Percentiles rank a stretch among this genome's conserved stretches.
Conservation (phyloP, 2,329 filamentous ascomycete species). For the Fusarium paranaense region DNA sequence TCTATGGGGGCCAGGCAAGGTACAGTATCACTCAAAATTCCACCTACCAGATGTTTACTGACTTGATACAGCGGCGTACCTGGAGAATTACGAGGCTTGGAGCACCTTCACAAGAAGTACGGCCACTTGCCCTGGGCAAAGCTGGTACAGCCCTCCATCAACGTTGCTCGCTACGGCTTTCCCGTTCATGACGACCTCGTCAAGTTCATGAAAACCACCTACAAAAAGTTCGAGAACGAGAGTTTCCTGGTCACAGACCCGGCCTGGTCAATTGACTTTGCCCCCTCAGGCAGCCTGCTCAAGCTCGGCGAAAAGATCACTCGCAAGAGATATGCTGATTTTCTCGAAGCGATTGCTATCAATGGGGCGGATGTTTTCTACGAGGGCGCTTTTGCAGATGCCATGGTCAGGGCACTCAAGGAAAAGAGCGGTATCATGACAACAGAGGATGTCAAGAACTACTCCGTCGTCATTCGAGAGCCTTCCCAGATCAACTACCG, state of each 20-base stretch:
- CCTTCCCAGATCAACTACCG: constrained; percentile 73
- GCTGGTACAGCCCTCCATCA: constrained; percentile 77
- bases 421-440: constrained; percentile 81
- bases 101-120: constrained; percentile 78
- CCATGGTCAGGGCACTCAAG: constrained; percentile 74
- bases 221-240: constrained; percentile 54
- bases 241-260: constrained; percentile 76
- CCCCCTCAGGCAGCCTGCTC: constrained; percentile 76
- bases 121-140: constrained; percentile 73
- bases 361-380: constrained; percentile 78
- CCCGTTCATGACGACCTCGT: constrained; percentile 77
- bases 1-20: constrained; percentile 77
- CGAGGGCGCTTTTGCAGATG: constrained; percentile 74
- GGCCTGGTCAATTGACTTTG: constrained; percentile 86
- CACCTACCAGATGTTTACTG: fast-evolving
- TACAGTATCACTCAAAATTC: constrained; percentile 59
- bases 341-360: constrained; percentile 76
- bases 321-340: constrained; percentile 78
- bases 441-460: constrained; percentile 76
- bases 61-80: constrained; percentile 67
- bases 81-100: constrained; percentile 78
- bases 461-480: constrained; percentile 73
- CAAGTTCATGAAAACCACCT: constrained; percentile 70
- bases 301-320: constrained; percentile 80
- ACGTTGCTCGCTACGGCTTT: constrained; percentile 79